A percentile compares a stretch with the other conserved stretches of the same genome.
These are phyloP conservation scores for Penicillium mononematosum DNA, from an alignment of 495 filamentous ascomycete genomes.

Conservation along the genomic window DNA sequence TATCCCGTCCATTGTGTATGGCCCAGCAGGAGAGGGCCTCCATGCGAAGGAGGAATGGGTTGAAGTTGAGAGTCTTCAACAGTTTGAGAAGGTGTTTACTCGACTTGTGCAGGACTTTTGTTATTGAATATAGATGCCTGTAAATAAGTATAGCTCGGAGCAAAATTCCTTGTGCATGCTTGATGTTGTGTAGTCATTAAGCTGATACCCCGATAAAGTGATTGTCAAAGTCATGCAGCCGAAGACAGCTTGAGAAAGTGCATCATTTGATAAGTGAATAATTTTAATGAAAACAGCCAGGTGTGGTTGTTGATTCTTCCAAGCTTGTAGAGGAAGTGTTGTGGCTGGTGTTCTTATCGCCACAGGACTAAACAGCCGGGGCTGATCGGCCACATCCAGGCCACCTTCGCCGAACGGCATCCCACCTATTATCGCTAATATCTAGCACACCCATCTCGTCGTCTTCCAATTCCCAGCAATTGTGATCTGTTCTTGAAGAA, in stretches of 20 bases:
- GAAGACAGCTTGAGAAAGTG: not conserved
- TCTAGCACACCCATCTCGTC: not conserved
- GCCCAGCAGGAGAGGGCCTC: conserved; percentile 40
- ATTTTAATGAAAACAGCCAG: not conserved
- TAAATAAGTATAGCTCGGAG: not conserved
- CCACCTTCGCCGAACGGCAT: conserved; percentile 4
- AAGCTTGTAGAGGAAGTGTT: not conserved
- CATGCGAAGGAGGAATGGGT: conserved; percentile 50
- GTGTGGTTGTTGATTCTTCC: not conserved
- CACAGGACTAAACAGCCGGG: conserved; percentile 10
- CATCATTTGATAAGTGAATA: not conserved
- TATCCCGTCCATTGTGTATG: conserved; percentile 43
- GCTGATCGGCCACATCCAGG: conserved; percentile 6
- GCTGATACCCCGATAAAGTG: not conserved
- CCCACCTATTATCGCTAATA: not conserved
- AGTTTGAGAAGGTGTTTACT: conserved; percentile 26
- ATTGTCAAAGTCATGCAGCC: not conserved
- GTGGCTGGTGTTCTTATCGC: conserved; percentile 16
- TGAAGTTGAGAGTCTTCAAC: conserved; percentile 33
- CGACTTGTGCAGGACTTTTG: conserved; percentile 33
- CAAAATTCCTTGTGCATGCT: no score
- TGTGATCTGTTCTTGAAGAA: not conserved
- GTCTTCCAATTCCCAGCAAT: not conserved
- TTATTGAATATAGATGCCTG: conserved; percentile 12
- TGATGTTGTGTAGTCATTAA: not conserved